A percentile compares a stretch with the other conserved stretches of the same genome.
These are phyloP conservation scores for Colletotrichum phormii DNA, from an alignment of 2,329 filamentous ascomycete genomes.

Conservation along the genomic window DNA sequence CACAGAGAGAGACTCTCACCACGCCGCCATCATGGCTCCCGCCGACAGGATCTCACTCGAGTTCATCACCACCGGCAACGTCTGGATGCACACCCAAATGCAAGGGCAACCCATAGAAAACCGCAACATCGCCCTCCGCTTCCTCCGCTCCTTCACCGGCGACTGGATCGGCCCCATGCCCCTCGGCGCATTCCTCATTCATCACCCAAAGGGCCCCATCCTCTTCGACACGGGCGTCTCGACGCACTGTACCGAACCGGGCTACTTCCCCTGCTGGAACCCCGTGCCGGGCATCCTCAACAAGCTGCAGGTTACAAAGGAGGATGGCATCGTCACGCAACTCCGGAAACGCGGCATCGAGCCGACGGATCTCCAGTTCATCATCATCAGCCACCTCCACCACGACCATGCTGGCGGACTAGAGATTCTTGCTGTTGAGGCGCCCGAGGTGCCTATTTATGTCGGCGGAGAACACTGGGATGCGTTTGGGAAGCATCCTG, in stretches of 20 bases:
- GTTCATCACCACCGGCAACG: conserved; percentile 40
- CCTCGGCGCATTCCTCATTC: conserved; percentile 40
- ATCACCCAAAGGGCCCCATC: conserved; percentile 39
- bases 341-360: conserved; percentile 36
- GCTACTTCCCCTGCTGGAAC: conserved; percentile 40
- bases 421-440: conserved; percentile 41
- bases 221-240: conserved; percentile 42
- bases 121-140: conserved; percentile 36
- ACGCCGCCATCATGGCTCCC: conserved; percentile 1
- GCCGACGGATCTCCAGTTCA: conserved; percentile 41
- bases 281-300: conserved; percentile 32
- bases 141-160: conserved; percentile 39
- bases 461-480: conserved; percentile 42
- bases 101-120: conserved; percentile 38
- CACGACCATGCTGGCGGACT: conserved; percentile 43
- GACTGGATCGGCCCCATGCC: conserved; percentile 38
- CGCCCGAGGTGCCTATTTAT: conserved; percentile 44
- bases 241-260: conserved; percentile 37
- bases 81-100: conserved; percentile 36
- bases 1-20: neutral
- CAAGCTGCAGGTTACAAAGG: conserved; percentile 24
- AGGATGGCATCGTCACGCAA: conserved; percentile 39
- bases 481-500: conserved; percentile 42
- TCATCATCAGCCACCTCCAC: conserved; percentile 45
- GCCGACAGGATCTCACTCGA: conserved; percentile 16